Base-by-base conservation (phyloP, 2,329 filamentous ascomycete genomes). In the Stemphylium beticola region DNA sequence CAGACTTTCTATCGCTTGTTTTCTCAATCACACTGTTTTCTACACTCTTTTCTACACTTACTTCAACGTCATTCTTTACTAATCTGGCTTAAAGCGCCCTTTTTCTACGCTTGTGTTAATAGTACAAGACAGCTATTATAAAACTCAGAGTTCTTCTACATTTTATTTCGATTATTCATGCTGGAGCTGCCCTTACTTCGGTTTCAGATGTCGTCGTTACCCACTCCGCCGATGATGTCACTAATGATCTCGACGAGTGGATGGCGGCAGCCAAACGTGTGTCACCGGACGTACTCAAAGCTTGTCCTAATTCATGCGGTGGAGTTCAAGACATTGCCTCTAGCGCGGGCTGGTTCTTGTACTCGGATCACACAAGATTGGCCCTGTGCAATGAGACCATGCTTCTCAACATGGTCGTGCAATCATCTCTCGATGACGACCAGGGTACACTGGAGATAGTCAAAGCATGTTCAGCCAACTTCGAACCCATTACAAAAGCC, bases 341-440 rank as follows among this genome's bases (percentile, higher is more conserved):
- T 7, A 32, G 29, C 7, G 29, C 29, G 7, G 53, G 37, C 24
- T 56, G 53, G 53, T 56, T 48, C 22, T 40, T 56, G 41, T 52
- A 18, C 20, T 41, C 48, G 8, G 48, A 51, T 43, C 34, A 20
- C 17, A 20, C 15, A 39, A 47, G 26, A 20, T 22, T 52, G 24
- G 41, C 42, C 10, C 17, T 31, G 15, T 56, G 53, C 32, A 56
- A 56, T 24, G 37, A 56, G 43, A 56, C 53, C 11, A 56, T 56
- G 48, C 42, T 56, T 4, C n/a, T 56, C 29, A 38, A 56, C 20
- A 52, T 51, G 48, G 47, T 52, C n/a, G 48, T 56, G 17, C 4
- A 48, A 29, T 37, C n/a, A n/a, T 34, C 48, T 11, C 18, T 42
- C 11, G 37, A 6, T 10, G 53, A 47, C 17, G 24, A 22, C 10